Conservation (phyloP, 2,329 filamentous ascomycete species). For the Trichoderma atrobrunneum region DNA sequence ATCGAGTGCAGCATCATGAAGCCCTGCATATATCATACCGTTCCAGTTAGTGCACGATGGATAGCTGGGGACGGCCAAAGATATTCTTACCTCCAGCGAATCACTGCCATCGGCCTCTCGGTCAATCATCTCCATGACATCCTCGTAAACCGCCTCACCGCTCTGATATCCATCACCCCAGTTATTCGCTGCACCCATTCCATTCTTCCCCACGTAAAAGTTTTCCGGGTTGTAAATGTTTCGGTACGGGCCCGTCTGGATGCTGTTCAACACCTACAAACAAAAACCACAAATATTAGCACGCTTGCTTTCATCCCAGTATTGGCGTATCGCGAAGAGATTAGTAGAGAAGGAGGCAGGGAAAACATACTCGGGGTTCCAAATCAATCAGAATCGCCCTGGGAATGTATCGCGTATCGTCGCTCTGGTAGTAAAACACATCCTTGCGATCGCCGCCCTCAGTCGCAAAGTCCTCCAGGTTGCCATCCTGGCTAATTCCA, state of each 20-base stretch:
- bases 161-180: slow-evolving; percentile 97
- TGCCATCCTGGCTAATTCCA: slow-evolving; percentile 95
- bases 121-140: slow-evolving; percentile 99
- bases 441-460: slow-evolving; percentile 98
- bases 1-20: slow-evolving; percentile 99
- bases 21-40: slow-evolving; percentile 51
- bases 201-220: slow-evolving; percentile 94
- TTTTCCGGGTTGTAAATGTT: slow-evolving; percentile 99
- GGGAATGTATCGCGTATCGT: slow-evolving; percentile 97
- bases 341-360: not conserved
- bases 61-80: not conserved
- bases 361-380: slow-evolving; percentile 69
- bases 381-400: slow-evolving; percentile 93
- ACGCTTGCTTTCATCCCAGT: not conserved
- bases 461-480: slow-evolving; percentile 95
- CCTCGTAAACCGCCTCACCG: slow-evolving; percentile 87
- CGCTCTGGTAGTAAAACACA: slow-evolving; percentile 99
- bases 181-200: slow-evolving; percentile 92
- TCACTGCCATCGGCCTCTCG: slow-evolving; percentile 97
- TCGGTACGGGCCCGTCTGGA: slow-evolving; percentile 89
- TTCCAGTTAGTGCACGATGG: not conserved
- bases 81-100: slow-evolving; percentile 71
- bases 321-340: not conserved
- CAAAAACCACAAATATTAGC: not conserved
- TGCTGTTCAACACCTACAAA: slow-evolving; percentile 74